Percentiles rank a stretch among this genome's conserved stretches.
Evolutionary conservation across 495 filamentous ascomycete genomes (phyloP).

Genomic region (Mytilinidion resinicola): DNA sequence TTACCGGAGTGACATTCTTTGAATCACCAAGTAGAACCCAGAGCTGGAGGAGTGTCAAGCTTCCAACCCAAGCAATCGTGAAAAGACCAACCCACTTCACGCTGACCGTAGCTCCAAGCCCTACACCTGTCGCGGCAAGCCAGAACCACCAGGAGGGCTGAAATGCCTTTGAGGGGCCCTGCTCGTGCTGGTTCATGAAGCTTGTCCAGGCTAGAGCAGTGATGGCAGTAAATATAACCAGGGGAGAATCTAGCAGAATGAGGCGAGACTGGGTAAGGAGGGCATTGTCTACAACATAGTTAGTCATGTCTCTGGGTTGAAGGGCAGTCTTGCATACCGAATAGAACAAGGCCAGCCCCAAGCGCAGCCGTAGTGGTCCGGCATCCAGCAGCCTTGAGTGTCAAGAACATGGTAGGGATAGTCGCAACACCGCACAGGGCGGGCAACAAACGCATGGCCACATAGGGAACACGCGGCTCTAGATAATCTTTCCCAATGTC

Average conservation of each 20-base stretch:
- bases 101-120: slow-evolving; percentile 84
- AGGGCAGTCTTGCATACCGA: slow-evolving; percentile 53
- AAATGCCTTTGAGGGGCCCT: slow-evolving; percentile 82
- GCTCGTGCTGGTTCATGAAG: slow-evolving; percentile 95
- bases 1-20: slow-evolving; percentile 69
- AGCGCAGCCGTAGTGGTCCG: slow-evolving; percentile 74
- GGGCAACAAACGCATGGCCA: slow-evolving; percentile 92
- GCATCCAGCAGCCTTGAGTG: slow-evolving; percentile 84
- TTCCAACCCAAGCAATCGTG: slow-evolving; percentile 97
- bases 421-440: slow-evolving; percentile 80
- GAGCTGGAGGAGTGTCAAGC: slow-evolving; percentile 81
- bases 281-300: slow-evolving; percentile 66
- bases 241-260: slow-evolving; percentile 90
- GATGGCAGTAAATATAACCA: slow-evolving; percentile 88
- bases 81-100: slow-evolving; percentile 99
- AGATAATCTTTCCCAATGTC: slow-evolving; percentile 99
- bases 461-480: slow-evolving; percentile 90
- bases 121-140: slow-evolving; percentile 78
- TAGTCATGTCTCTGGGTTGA: neutral
- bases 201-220: slow-evolving; percentile 85
- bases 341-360: slow-evolving; percentile 80
- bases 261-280: slow-evolving; percentile 89
- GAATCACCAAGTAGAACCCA: slow-evolving; percentile 91
- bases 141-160: slow-evolving; percentile 94
- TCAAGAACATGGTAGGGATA: slow-evolving; percentile 88